These are phyloP conservation scores for Vigna angularis DNA, from an alignment of 306 rosid genomes.

Conservation along the genomic window DNA sequence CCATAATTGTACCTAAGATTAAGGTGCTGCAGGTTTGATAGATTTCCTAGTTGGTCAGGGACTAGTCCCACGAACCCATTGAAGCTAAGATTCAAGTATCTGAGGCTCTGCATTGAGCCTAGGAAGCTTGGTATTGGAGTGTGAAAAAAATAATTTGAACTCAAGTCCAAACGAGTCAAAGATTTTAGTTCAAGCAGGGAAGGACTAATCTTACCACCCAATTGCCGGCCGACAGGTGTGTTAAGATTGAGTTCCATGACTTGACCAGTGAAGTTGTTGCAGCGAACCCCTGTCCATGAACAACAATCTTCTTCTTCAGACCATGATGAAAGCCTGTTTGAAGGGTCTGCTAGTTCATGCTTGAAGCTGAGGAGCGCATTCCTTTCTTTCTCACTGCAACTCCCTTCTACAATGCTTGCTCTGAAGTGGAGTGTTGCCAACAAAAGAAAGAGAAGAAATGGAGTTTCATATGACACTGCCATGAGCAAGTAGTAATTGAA, in stretches of 20 bases:
- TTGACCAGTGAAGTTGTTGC: conserved; percentile 35
- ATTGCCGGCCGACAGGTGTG: conserved; percentile 19
- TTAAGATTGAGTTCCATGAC: conserved; percentile 36
- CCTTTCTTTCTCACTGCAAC: conserved; percentile 40
- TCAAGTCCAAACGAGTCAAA: conserved; percentile 43
- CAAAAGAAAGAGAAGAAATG: conserved; percentile 2
- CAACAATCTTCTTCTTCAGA: conserved; percentile 34
- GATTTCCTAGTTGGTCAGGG: conserved; percentile 50
- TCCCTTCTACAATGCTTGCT: conserved; percentile 1
- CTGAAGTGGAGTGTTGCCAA: conserved; percentile 10
- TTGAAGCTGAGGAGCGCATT: conserved; percentile 47
- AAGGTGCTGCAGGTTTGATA: conserved; percentile 41
- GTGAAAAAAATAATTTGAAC: conserved; percentile 36
- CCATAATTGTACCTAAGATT: conserved; percentile 35
- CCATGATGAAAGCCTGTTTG: conserved; percentile 42
- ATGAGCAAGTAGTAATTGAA: neutral
- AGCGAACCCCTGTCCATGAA: conserved; percentile 37
- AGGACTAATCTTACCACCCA: conserved; percentile 44
- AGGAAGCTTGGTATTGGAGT: conserved; percentile 44
- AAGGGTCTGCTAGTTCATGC: conserved; percentile 36
- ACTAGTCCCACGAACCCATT: conserved; percentile 42
- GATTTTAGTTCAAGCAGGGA: conserved; percentile 43
- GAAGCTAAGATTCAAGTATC: conserved; percentile 42
- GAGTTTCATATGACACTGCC: conserved; percentile 18
- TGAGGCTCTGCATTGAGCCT: conserved; percentile 42